Conservation (phyloP, 768 basidiomycete genomes). For the Mrakia hoshinonis region DNA sequence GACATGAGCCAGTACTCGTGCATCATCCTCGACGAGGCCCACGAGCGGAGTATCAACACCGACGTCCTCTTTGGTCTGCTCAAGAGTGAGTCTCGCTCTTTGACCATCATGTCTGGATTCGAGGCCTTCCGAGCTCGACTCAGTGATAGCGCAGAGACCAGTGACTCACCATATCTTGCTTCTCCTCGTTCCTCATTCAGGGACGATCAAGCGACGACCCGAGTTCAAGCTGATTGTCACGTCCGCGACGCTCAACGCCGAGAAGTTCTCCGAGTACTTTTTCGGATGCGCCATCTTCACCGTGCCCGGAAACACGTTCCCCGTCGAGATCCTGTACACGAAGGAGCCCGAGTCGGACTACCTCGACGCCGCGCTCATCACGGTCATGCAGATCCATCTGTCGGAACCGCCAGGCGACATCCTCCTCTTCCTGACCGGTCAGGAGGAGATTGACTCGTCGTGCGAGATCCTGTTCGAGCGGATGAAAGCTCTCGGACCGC, state of each 20-base stretch:
- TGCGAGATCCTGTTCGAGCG: conserved; percentile 97
- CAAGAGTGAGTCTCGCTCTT: conserved; percentile 72
- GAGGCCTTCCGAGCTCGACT: too few relatives aligned
- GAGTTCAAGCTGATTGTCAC: conserved; percentile 98
- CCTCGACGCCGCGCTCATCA: conserved; percentile 93
- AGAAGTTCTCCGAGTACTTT: conserved; percentile 99
- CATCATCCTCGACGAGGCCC: conserved; percentile 97
- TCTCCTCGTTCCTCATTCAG: conserved; percentile 44
- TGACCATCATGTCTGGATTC: too few relatives aligned
- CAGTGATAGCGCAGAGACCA: too few relatives aligned
- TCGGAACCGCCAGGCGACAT: conserved; percentile 96
- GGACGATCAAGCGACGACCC: conserved; percentile 86
- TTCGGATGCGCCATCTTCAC: conserved; percentile 98
- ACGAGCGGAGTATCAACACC: conserved; percentile 96
- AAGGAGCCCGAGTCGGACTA: conserved; percentile 98
- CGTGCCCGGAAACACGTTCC: conserved; percentile 98
- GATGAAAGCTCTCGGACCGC: conserved; percentile 97
- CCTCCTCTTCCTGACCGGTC: conserved; percentile 93
- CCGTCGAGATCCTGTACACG: conserved; percentile 95
- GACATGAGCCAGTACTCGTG: conserved; percentile 87
- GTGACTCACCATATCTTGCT: too few relatives aligned
- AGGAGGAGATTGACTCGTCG: conserved; percentile 96
- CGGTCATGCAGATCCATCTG: conserved; percentile 98
- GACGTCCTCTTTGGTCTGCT: conserved; percentile 93
- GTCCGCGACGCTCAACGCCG: conserved; percentile 96